Evolutionary conservation across 148 eudicot genomes (phyloP).

Genomic region (Nyssa sinensis): DNA sequence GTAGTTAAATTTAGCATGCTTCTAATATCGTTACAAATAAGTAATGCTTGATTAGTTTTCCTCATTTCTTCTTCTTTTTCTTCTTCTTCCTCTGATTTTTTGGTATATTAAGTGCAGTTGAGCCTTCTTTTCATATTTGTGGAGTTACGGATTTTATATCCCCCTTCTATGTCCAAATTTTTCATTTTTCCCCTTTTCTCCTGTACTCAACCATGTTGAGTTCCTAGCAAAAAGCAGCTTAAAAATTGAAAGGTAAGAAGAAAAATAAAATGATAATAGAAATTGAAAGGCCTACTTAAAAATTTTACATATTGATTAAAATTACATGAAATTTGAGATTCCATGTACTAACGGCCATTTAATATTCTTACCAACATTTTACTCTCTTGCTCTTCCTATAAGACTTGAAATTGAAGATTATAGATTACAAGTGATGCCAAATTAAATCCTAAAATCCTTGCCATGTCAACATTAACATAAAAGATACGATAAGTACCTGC

Average conservation of each 20-base stretch:
- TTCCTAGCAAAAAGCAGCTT: not conserved
- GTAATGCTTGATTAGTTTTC: not conserved
- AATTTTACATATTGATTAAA: no score
- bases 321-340: no score
- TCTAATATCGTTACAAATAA: not conserved
- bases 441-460: not conserved
- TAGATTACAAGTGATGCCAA: not conserved
- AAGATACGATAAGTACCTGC: conserved; percentile 49
- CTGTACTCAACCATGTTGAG: no score
- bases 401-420: not conserved
- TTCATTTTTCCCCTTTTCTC: no score
- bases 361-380: not conserved
- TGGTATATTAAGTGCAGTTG: not conserved
- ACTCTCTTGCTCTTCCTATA: not conserved
- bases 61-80: not conserved
- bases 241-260: not conserved
- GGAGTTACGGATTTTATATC: not conserved
- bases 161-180: no score
- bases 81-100: not conserved
- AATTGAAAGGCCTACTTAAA: no score
- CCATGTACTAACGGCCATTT: not conserved
- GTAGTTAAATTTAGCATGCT: no score
- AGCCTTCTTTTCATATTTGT: not conserved
- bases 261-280: not conserved
- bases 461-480: not conserved